These are phyloP conservation scores for Erythrophleum ivorense DNA, from an alignment of 331 rosid genomes.

Conservation along the genomic window DNA sequence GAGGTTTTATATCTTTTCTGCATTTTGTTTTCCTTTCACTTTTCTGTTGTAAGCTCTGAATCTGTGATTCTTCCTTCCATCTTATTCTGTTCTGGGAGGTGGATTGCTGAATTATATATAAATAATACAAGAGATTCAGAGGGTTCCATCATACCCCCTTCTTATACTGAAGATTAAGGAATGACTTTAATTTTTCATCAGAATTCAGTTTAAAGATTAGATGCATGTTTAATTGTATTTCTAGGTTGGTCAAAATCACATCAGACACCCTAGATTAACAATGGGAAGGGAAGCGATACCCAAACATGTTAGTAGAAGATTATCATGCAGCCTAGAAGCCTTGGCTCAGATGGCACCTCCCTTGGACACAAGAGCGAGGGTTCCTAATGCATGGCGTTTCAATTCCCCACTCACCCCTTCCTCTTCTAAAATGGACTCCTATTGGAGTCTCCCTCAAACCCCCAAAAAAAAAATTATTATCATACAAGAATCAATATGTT, in stretches of 20 bases:
- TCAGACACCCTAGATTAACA: conserved; percentile 20
- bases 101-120: no score
- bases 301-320: conserved; percentile 23
- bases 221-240: neutral
- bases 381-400: neutral
- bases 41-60: no score
- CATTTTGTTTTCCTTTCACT: no score
- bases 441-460: neutral
- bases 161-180: neutral
- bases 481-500: no score
- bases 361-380: neutral
- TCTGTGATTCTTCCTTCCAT: no score
- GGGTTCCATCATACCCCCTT: neutral
- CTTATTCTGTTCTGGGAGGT: no score
- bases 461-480: no score
- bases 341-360: neutral
- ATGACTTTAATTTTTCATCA: conserved; percentile 17
- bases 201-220: conserved; percentile 23
- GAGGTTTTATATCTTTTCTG: no score
- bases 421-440: neutral
- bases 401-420: neutral
- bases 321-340: conserved; percentile 9
- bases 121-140: no score
- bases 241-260: conserved; percentile 20
- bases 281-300: conserved; percentile 19